Percentiles rank a stretch among this genome's conserved stretches.
Conservation (phyloP, 495 filamentous ascomycete genomes). For the Penicillium egyptiacum region DNA sequence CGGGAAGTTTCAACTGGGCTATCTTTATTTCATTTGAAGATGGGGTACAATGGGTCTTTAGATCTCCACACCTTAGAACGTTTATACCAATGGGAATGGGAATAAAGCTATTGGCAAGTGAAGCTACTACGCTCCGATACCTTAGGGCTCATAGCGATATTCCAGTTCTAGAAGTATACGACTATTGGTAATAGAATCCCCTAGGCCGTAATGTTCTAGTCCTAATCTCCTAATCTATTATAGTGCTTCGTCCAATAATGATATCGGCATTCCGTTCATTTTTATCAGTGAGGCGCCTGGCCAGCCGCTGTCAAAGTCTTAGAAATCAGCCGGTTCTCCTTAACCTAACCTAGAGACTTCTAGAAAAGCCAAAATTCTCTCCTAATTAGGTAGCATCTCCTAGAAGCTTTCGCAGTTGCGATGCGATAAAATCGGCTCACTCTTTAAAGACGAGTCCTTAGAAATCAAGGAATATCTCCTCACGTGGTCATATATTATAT, state of each 20-base stretch:
- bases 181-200: conserved; percentile 18
- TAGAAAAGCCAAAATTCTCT: conserved; percentile 24
- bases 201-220: not conserved
- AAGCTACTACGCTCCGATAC: conserved; percentile 28
- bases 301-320: conserved; percentile 20
- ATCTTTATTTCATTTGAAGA: conserved; percentile 30
- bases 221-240: conserved; percentile 10
- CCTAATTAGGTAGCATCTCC: conserved; percentile 22
- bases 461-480: conserved; percentile 25
- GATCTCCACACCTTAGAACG: conserved; percentile 20
- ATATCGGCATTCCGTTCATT: conserved; percentile 28
- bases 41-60: conserved; percentile 27
- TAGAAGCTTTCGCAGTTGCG: conserved; percentile 29
- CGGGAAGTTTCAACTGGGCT: conserved; percentile 32
- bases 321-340: conserved; percentile 17
- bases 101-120: conserved; percentile 25
- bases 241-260: conserved; percentile 26
- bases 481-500: conserved; percentile 27
- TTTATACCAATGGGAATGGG: conserved; percentile 22
- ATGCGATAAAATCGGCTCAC: conserved; percentile 28
- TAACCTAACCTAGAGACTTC: conserved; percentile 13
- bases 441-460: conserved; percentile 23
- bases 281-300: conserved; percentile 32
- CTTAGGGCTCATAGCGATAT: conserved; percentile 28
- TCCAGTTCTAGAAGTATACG: conserved; percentile 28